phyloP scores from a whole-genome alignment of 163 green algal species.

The Picocystis sp. region DNA sequence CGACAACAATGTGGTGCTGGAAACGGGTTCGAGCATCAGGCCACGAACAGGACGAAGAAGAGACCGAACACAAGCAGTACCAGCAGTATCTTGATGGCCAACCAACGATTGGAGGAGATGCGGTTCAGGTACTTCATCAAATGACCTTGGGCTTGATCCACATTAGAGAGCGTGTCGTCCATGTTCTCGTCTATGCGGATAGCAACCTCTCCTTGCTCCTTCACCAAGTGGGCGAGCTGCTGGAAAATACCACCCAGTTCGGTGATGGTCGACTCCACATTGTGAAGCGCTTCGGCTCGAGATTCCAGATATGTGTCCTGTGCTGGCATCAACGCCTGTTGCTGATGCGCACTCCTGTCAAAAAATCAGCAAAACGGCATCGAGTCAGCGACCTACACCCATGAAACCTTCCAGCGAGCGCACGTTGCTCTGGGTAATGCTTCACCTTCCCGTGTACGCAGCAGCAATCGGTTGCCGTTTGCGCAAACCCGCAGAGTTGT shows the following conservation, averaged over 20 bases:
- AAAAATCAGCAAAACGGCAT: too few species aligned
- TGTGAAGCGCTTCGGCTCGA: slow-evolving; percentile 73
- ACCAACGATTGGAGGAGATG: slow-evolving; percentile 82
- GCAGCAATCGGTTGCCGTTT: too few species aligned
- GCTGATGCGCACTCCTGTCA: not conserved
- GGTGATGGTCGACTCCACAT: slow-evolving; percentile 88
- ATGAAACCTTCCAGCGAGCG: too few species aligned
- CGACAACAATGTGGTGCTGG: too few species aligned
- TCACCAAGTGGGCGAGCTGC: slow-evolving; percentile 85
- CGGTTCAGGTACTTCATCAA: slow-evolving; percentile 91
- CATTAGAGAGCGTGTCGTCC: slow-evolving; percentile 80
- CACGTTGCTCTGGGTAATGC: too few species aligned
- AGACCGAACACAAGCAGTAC: slow-evolving; percentile 49
- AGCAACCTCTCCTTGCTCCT: slow-evolving; percentile 82
- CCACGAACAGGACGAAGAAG: slow-evolving; percentile 59
- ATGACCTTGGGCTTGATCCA: slow-evolving; percentile 82
- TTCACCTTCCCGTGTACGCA: too few species aligned
- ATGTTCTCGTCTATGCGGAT: slow-evolving; percentile 96
- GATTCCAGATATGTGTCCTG: slow-evolving; percentile 68
- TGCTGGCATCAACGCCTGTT: not conserved
- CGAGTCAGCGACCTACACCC: too few species aligned
- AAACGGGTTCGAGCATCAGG: slow-evolving; percentile 9
- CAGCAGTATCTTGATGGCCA: slow-evolving; percentile 80
- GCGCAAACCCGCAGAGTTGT: too few species aligned
- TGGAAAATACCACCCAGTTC: slow-evolving; percentile 95